Conservation (phyloP, 345 rosid species). For the thale cress (Arabidopsis thaliana) region DNA sequence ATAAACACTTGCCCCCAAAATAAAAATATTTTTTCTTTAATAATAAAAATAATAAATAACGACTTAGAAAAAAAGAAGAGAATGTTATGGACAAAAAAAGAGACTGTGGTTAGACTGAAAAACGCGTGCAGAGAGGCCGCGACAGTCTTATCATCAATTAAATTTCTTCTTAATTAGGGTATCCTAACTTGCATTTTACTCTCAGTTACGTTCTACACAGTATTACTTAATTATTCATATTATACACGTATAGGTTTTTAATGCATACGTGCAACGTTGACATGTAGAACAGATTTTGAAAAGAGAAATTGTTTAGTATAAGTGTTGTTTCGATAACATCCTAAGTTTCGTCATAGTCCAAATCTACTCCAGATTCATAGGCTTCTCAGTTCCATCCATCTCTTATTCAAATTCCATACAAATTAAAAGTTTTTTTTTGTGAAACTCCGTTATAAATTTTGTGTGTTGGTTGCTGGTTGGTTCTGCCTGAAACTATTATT, state of each 20-base stretch:
- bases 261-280: constrained; percentile 7
- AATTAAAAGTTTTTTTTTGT: not conserved
- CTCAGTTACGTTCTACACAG: not conserved
- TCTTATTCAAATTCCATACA: not conserved
- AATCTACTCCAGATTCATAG: constrained; percentile 17
- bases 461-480: constrained; percentile 3
- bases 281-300: not conserved
- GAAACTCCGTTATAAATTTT: not conserved
- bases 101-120: not conserved
- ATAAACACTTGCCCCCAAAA: not conserved
- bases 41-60: not conserved
- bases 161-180: not conserved
- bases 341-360: constrained; percentile 18
- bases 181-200: not conserved
- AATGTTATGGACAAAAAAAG: constrained; percentile 1
- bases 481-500: constrained; percentile 28
- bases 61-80: not conserved
- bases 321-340: constrained; percentile 13
- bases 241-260: not conserved
- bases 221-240: not conserved
- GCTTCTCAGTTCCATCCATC: not conserved
- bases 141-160: constrained; percentile 17
- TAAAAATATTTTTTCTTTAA: not conserved
- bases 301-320: not conserved
- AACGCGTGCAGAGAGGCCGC: constrained; percentile 31